Base-by-base conservation (phyloP, 352 stramenopile species). In the Salisapilia sapeloensis region DNA sequence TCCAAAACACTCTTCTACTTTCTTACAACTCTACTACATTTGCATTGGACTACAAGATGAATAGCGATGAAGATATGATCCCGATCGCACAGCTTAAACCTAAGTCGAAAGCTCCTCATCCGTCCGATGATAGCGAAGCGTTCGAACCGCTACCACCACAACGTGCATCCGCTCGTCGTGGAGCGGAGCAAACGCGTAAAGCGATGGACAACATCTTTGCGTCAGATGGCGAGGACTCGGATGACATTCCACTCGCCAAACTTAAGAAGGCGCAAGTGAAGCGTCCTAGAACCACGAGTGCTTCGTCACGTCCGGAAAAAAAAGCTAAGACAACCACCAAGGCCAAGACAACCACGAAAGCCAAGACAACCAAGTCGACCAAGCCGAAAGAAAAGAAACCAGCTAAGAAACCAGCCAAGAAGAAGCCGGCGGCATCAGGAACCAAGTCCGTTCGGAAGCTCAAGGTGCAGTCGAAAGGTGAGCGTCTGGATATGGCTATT, bases 401-500 rank as follows among this genome's bases (percentile, higher is more conserved):
- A 4, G 35, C 29, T 21, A 60, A 53, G 28, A 33, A 58, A 24
- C 31, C 25, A 37, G 31, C 59, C 29, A 84, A 80, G 53, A 60
- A 40, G 9, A 64, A 71, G 37, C 56, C 26, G 44, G 40, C 4
- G 23, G 21, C 1, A 55, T 20, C 2, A 74, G 60, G n/a, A n/a
- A n/a, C n/a, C n/a, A n/a, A n/a, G n/a, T n/a, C n/a, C 14, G 51
- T 86, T 38, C 65, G 70, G 20, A 92, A 92, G 46, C 62, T 96
- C 25, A 98, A 97, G 50, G 67, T 93, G 33, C 64, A 96, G 21
- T 93, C 87, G 26, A 96, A 95, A 44, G 50, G 71, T 25, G 91
- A 98, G 53, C 75, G 82, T 8, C 67, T 98, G 33, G 81, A 96
- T 35, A 94, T 96, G 70, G 92, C 92, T 12, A 97, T 98, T 55